Base-by-base conservation (phyloP, 495 filamentous ascomycete genomes). In the Filosporella fistucella region DNA sequence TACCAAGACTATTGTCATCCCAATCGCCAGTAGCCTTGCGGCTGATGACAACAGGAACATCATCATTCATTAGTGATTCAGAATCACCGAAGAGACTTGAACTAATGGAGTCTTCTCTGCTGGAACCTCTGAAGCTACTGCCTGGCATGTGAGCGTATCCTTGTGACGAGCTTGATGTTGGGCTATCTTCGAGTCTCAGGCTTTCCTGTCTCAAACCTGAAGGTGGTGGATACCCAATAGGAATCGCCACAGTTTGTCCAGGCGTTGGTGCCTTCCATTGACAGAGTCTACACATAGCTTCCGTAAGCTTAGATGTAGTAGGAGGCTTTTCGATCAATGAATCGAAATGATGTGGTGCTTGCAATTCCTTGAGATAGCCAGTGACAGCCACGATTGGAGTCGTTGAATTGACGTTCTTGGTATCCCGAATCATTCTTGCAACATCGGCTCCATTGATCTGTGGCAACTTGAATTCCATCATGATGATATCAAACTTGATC, bases 301-400 rank as follows among this genome's bases (percentile, higher is more conserved):
- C 89, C 0, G 82, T 88, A 24, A 97, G 65, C 65, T 95, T 96
- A 4, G 83, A 83, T 47, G 85, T 74, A 7, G 91, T 97, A 14
- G 94, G 90, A 9, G 93, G 93, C 64, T 98, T 98, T 64, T 97
- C 89, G 38, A 98, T 88, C 39, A 97, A 75, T 9, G 84, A 84
- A 58, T 96, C 89, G 56, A 98, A 97, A 64, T 96, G 85, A 69
- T 97, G 90, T 9, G 87, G 88, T 47, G 89, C 88, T 28, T 88
- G 89, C 16, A 98, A 76, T 58, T 98, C 93, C 56, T 96, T 97
- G 12, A 98, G 70, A 65, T 98, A 98, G 32, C 93, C 90, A 12
- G 93, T 98, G n/a, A 97, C 88, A 37, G 89, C 89, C 36, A 98
- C 88, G 54, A 98, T 93, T 2, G 93, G 93, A 0, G 93, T 98